A percentile compares a stretch with the other conserved stretches of the same genome.
Evolutionary conservation across 768 basidiomycete genomes (phyloP).

Genomic region (Epithele typhae): DNA sequence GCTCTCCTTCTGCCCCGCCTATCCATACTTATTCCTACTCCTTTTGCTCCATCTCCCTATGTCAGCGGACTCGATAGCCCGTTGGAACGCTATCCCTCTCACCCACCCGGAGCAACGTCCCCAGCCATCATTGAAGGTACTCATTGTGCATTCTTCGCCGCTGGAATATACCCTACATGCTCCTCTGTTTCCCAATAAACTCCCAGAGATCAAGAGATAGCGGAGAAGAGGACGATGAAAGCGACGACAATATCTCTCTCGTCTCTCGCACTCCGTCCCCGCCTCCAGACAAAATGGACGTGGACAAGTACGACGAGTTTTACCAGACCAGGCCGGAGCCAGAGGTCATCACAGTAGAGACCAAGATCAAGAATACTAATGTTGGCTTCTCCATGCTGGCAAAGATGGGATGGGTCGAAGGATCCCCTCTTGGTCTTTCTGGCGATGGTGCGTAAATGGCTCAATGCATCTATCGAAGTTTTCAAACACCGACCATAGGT

Average conservation of each 20-base stretch:
- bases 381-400: conserved; percentile 78
- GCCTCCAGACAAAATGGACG: conserved; percentile 45
- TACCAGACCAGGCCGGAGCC: conserved; percentile 39
- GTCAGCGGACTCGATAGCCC: conserved; percentile 61
- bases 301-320: conserved; percentile 66
- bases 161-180: conserved; percentile 43
- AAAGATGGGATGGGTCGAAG: conserved; percentile 81
- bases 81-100: conserved; percentile 71
- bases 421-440: conserved; percentile 71
- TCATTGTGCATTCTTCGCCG: conserved; percentile 46
- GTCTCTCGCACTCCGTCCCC: conserved; percentile 73
- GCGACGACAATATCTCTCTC: conserved; percentile 69
- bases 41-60: conserved; percentile 28
- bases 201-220: conserved; percentile 58
- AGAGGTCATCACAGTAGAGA: conserved; percentile 78
- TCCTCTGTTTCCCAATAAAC: conserved; percentile 42
- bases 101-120: conserved; percentile 26
- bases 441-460: conserved; percentile 56
- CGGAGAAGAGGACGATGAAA: conserved; percentile 38
- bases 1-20: not conserved
- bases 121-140: conserved; percentile 58
- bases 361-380: conserved; percentile 73
- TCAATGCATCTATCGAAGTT: not conserved
- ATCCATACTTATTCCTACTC: no score
- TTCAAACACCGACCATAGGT: conserved; percentile 39